Evolutionary conservation across 805 yeast species (phyloP).

Genomic region (Dipodascus geniculatus): DNA sequence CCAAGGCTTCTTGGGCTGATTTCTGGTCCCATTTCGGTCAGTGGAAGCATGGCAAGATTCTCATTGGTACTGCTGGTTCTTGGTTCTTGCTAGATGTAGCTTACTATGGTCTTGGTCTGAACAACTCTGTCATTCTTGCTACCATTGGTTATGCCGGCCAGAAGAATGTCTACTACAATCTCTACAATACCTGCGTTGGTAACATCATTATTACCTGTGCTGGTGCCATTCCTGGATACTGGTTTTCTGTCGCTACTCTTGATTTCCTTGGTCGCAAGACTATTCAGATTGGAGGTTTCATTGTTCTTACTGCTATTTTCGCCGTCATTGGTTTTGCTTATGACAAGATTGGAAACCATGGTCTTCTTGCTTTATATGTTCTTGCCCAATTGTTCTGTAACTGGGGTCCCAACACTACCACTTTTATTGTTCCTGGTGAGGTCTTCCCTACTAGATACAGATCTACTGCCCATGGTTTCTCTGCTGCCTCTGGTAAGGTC

Average conservation of each 20-base stretch:
- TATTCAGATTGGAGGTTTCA: constrained; percentile 67
- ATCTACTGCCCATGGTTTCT: constrained; percentile 90
- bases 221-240: constrained; percentile 90
- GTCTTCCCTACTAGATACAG: constrained; percentile 89
- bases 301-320: constrained; percentile 57
- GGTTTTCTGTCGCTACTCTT: constrained; percentile 70
- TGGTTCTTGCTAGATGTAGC: constrained; percentile 91
- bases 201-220: constrained; percentile 87
- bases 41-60: constrained; percentile 79
- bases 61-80: constrained; percentile 81
- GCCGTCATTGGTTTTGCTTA: constrained; percentile 78
- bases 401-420: constrained; percentile 89
- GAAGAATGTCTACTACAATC: constrained; percentile 52
- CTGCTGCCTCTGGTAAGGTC: constrained; percentile 85
- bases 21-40: constrained; percentile 62
- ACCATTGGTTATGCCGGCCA: constrained; percentile 77
- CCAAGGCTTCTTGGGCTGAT: constrained; percentile 72
- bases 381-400: constrained; percentile 80
- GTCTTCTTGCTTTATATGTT: constrained; percentile 66
- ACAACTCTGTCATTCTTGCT: constrained; percentile 65
- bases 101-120: constrained; percentile 77
- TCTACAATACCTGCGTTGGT: constrained; percentile 80
- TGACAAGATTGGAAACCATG: constrained; percentile 53
- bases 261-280: constrained; percentile 80
- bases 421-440: constrained; percentile 87